phyloP scores from a whole-genome alignment of 2,329 filamentous ascomycete species.

The Drechmeria coniospora region DNA sequence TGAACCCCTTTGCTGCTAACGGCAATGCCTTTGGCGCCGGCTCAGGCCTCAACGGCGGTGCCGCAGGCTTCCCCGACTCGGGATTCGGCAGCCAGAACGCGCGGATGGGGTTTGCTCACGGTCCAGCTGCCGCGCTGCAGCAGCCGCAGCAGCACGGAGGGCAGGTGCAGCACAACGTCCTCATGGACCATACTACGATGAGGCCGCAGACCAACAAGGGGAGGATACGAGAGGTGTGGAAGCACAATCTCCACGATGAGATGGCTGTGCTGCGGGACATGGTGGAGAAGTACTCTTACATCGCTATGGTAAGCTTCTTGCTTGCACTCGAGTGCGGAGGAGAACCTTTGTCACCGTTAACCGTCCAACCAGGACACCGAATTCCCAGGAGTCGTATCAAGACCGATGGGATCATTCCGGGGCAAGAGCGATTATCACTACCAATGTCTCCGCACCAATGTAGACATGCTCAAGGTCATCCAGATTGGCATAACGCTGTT shows the following conservation, averaged over 20 bases:
- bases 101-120: slow-evolving; percentile 70
- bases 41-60: slow-evolving; percentile 39
- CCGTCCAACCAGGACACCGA: slow-evolving; percentile 62
- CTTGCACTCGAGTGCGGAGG: not conserved
- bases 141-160: slow-evolving; percentile 43
- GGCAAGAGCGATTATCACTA: slow-evolving; percentile 98
- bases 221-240: slow-evolving; percentile 93
- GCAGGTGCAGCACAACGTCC: slow-evolving; percentile 23
- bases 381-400: slow-evolving; percentile 92
- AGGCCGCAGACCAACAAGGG: slow-evolving; percentile 49
- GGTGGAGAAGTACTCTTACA: slow-evolving; percentile 83
- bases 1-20: slow-evolving; percentile 51
- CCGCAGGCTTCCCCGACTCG: slow-evolving; percentile 46
- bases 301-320: slow-evolving; percentile 68
- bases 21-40: slow-evolving; percentile 40
- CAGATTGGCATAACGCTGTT: slow-evolving; percentile 93
- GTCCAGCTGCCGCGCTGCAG: slow-evolving; percentile 38
- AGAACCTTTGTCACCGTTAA: not conserved
- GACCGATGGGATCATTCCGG: slow-evolving; percentile 86
- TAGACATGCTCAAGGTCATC: slow-evolving; percentile 94
- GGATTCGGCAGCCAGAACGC: slow-evolving; percentile 78
- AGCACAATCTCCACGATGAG: slow-evolving; percentile 78
- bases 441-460: slow-evolving; percentile 91
- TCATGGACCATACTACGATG: slow-evolving; percentile 27
- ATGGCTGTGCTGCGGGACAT: slow-evolving; percentile 72